phyloP scores from a whole-genome alignment of 2,329 filamentous ascomycete species.

The Sarocladium oryzae region DNA sequence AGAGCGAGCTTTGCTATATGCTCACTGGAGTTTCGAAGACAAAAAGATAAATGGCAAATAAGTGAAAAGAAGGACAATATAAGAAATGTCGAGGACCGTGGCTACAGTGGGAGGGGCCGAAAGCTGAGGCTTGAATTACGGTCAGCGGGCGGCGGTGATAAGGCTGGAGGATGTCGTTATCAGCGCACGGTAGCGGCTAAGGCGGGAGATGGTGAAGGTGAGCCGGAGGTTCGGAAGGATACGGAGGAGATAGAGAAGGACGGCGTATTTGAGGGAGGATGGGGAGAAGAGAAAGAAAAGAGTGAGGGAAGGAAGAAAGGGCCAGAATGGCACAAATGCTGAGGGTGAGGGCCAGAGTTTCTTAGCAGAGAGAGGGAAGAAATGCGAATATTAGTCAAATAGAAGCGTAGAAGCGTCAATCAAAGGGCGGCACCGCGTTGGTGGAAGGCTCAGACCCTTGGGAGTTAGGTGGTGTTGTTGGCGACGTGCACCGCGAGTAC shows the following conservation, averaged over 20 bases:
- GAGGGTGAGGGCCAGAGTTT: conserved; percentile 8
- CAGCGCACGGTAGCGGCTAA: conserved; percentile 1
- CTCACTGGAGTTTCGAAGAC: no score
- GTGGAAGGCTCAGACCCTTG: no score
- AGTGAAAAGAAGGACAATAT: not conserved
- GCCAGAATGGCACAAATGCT: not conserved
- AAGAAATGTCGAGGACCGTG: not conserved
- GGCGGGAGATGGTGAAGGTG: not conserved
- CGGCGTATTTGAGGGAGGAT: not conserved
- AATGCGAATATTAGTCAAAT: conserved; percentile 1
- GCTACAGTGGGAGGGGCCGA: not conserved
- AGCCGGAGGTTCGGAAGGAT: not conserved
- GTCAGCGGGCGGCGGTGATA: conserved; percentile 4
- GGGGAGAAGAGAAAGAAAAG: not conserved
- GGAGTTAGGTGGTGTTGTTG: no score
- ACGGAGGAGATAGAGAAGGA: not conserved
- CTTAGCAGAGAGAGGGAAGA: no score
- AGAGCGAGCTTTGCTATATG: no score
- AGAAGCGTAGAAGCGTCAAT: not conserved
- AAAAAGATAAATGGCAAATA: not conserved
- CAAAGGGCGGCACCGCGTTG: conserved; percentile 3
- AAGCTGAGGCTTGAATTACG: conserved; percentile 4
- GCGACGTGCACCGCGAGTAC: no score
- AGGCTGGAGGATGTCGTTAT: conserved; percentile 4
- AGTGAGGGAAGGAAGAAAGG: not conserved